Evolutionary conservation across 441 rosid genomes (phyloP).

Genomic region (Isatis lusitanica): DNA sequence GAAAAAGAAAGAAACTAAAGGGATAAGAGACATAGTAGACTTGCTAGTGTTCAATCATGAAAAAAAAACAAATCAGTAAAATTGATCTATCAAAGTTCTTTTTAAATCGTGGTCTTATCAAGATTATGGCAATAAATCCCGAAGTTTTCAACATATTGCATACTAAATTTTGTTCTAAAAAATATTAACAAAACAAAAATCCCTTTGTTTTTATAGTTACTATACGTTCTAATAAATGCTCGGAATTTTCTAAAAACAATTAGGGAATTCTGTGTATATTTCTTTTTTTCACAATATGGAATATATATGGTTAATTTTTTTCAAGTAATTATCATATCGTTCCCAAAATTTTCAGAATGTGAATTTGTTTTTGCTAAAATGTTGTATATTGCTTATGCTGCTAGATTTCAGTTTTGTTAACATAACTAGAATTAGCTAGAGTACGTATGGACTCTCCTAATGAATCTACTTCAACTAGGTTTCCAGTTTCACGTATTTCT

Average conservation of each 20-base stretch:
- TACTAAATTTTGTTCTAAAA: too few relatives aligned
- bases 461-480: background rate
- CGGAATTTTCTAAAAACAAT: too few relatives aligned
- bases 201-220: background rate
- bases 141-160: too few relatives aligned
- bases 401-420: background rate
- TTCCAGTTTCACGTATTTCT: constrained; percentile 6
- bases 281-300: too few relatives aligned
- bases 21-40: background rate
- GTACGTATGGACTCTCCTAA: background rate
- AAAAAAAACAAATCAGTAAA: background rate
- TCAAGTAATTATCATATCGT: background rate
- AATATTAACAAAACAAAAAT: background rate
- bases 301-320: too few relatives aligned
- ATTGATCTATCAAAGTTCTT: background rate
- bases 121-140: background rate
- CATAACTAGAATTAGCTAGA: background rate
- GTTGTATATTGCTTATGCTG: background rate
- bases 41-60: background rate
- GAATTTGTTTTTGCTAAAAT: too few relatives aligned
- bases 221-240: too few relatives aligned
- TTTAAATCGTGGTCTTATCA: background rate
- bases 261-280: too few relatives aligned
- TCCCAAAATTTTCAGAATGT: background rate
- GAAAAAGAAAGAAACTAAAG: background rate